These are phyloP conservation scores for Fraxinus anomala DNA, from an alignment of 257 asterid genomes.

Conservation along the genomic window DNA sequence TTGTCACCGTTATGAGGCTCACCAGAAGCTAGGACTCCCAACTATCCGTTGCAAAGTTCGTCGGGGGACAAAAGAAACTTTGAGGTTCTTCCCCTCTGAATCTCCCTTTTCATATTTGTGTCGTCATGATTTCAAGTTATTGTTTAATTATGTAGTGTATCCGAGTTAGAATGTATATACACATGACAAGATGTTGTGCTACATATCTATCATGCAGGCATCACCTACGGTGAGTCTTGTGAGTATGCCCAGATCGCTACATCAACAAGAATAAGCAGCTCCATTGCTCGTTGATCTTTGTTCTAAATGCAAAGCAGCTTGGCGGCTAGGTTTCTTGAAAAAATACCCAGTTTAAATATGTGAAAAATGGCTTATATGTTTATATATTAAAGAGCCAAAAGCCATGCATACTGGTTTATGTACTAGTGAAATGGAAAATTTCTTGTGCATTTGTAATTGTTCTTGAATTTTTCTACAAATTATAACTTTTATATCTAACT, in stretches of 20 bases:
- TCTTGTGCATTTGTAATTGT: background rate
- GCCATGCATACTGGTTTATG: background rate
- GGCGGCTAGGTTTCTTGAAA: background rate
- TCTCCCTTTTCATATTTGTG: background rate
- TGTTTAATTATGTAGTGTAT: background rate
- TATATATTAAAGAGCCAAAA: background rate
- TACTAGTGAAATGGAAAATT: background rate
- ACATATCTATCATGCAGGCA: conserved; percentile 54
- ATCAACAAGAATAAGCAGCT: background rate
- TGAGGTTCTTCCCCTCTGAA: conserved; percentile 48
- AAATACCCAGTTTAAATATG: background rate
- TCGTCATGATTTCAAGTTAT: background rate
- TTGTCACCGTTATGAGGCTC: conserved; percentile 96
- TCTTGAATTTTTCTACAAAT: background rate
- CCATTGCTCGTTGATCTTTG: background rate
- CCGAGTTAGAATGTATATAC: background rate
- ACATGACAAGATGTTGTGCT: background rate
- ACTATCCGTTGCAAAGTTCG: conserved; percentile 91
- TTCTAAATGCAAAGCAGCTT: background rate
- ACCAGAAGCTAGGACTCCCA: conserved; percentile 81
- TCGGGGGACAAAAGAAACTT: conserved; percentile 91
- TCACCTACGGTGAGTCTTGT: conserved; percentile 60
- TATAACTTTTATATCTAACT: too few species aligned
- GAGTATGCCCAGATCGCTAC: background rate
- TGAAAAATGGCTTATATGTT: background rate